Base-by-base conservation (phyloP, 202 grass and related monocot species). In the Zizania palustris region DNA sequence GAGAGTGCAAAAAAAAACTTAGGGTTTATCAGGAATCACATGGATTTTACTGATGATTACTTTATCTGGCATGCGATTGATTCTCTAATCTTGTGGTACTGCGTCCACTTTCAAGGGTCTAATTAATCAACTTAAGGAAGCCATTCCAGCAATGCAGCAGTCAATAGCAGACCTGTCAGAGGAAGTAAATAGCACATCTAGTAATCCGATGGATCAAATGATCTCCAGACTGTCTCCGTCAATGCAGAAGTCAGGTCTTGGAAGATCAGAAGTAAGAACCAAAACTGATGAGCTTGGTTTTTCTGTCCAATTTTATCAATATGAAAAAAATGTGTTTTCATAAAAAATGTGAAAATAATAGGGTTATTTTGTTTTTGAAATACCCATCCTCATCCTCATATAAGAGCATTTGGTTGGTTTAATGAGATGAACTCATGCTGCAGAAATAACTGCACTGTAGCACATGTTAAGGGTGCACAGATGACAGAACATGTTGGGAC, bases 51-150 rank as follows among this genome's bases (percentile, higher is more conserved):
- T 35, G 12, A 40, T 76, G 36, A 73, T 38, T 20, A 18, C 18
- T 46, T 41, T 20, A 71, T 65, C 53, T 71, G 4, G 6, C n/a
- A 63, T 75, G 72, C 72, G 63, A 92, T 54, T 78, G 46, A 56
- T 76, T 78, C 1, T 75, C 65, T 76, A 38, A 84, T 79, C 71
- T 44, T 82, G 75, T 67, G 16, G 63, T 73, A 56, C 76, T 72
- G 56, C 72, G 45, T 59, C 20, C 80, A 78, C 87, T 72, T 34
- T 67, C 6, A 64, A 99, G 96, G 96, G 96, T 40, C 85, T 99
- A 83, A 93, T 96, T 78, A 91, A 90, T 87, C 96, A 99, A 90
- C 83, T 99, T 56, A 99, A 96, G 71, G 92, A 99, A 84, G 83
- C 92, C 72, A 89, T 99, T 84, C 96, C 96, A 19, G 71, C 87